A percentile compares a stretch with the other conserved stretches of the same genome.
Conservation (phyloP, 208 protist genomes). For the Naegleria fowleri region DNA sequence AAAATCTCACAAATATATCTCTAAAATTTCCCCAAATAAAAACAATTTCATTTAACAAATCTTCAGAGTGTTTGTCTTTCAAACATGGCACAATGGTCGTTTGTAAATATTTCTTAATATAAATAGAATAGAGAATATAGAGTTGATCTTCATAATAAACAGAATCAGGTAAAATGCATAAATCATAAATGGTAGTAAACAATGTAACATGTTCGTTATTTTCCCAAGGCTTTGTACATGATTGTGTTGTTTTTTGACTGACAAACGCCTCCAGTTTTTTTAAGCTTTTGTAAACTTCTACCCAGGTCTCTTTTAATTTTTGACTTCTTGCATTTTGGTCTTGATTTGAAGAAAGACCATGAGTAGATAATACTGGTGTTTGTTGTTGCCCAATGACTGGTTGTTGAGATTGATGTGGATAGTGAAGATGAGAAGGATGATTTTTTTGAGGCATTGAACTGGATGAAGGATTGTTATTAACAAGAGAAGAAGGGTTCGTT, state of each 20-base stretch:
- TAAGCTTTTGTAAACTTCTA: neutral
- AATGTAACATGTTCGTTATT: neutral
- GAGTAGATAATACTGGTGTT: too few relatives aligned
- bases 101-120: neutral
- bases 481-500: neutral
- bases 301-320: neutral
- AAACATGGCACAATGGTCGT: neutral
- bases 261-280: neutral
- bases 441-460: neutral
- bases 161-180: constrained; percentile 21
- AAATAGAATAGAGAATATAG: constrained; percentile 6
- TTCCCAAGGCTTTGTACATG: neutral
- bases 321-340: neutral
- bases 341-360: neutral
- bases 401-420: too few relatives aligned
- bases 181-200: neutral
- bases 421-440: too few relatives aligned
- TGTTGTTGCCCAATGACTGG: too few relatives aligned
- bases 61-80: neutral
- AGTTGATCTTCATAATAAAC: neutral
- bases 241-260: neutral
- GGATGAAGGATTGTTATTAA: too few relatives aligned
- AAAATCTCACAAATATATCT: constrained; percentile 16
- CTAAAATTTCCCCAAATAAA: neutral
- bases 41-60: neutral